A percentile compares a stretch with the other conserved stretches of the same genome.
These are phyloP conservation scores for Phytophthora hybrid DNA, from an alignment of 352 stramenopile species.

Conservation along the genomic window DNA sequence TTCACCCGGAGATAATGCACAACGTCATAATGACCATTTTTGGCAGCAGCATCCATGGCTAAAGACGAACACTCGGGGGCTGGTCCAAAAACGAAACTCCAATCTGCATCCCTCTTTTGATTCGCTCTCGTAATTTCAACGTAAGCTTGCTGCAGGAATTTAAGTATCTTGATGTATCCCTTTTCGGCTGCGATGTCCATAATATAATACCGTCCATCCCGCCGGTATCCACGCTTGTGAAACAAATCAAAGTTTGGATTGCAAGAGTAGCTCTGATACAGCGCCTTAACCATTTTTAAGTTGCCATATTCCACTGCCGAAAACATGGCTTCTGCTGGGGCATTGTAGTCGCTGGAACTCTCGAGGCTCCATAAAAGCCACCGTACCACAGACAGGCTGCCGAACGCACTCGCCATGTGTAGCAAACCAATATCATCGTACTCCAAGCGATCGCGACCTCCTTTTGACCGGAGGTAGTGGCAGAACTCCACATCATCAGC, in stretches of 20 bases:
- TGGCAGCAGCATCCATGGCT: slow-evolving; percentile 1
- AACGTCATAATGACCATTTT: neutral
- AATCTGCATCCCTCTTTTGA: neutral
- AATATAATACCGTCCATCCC: neutral
- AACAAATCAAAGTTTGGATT: neutral
- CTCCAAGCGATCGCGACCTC: neutral
- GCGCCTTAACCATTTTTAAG: neutral
- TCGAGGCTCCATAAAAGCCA: neutral
- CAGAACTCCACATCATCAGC: neutral
- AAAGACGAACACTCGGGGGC: neutral
- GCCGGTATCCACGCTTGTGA: neutral
- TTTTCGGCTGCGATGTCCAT: neutral
- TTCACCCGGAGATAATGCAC: slow-evolving; percentile 9
- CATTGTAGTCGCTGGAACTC: neutral
- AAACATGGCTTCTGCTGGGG: neutral
- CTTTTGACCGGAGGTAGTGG: neutral
- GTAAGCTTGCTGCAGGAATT: neutral
- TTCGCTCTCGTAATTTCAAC: neutral
- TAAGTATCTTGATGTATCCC: neutral
- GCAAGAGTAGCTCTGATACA: neutral
- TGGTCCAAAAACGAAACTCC: neutral
- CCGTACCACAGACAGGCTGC: neutral
- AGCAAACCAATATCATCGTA: neutral
- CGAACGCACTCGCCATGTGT: neutral
- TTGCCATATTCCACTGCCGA: neutral